Conservation (phyloP, 2,329 filamentous ascomycete species). For the Pseudopithomyces maydicus region DNA sequence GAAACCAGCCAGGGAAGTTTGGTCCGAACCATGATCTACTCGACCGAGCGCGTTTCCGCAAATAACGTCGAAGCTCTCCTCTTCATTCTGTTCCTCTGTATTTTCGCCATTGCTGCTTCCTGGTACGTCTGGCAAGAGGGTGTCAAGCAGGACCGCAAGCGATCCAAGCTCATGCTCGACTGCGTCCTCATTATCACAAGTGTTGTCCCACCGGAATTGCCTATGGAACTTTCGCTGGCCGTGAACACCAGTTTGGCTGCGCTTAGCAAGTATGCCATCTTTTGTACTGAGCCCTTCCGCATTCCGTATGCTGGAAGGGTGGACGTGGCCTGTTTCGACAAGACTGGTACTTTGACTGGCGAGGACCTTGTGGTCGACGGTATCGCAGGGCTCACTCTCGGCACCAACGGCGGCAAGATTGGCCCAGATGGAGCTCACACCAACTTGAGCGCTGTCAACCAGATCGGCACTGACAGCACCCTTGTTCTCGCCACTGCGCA, state of each 20-base stretch:
- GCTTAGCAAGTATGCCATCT: constrained; percentile 93
- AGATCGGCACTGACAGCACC: constrained; percentile 80
- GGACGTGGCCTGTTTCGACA: constrained; percentile 97
- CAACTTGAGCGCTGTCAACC: constrained; percentile 71
- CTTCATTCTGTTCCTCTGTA: constrained; percentile 94
- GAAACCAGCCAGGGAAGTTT: constrained; percentile 98
- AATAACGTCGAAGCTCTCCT: constrained; percentile 96
- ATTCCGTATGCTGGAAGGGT: constrained; percentile 96
- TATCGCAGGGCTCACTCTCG: constrained; percentile 84
- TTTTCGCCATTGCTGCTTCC: constrained; percentile 95
- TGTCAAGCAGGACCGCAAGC: constrained; percentile 90
- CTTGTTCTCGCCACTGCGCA: constrained; percentile 94
- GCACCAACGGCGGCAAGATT: constrained; percentile 67
- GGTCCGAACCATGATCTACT: constrained; percentile 99
- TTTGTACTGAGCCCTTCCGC: constrained; percentile 97
- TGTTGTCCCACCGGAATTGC: constrained; percentile 96
- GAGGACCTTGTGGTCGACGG: constrained; percentile 97
- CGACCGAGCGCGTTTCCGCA: constrained; percentile 96
- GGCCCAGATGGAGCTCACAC: constrained; percentile 84
- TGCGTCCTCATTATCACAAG: constrained; percentile 97
- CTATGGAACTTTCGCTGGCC: constrained; percentile 96
- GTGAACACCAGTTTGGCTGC: constrained; percentile 97
- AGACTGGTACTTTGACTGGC: constrained; percentile 94
- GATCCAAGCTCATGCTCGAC: constrained; percentile 95
- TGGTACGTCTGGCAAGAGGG: constrained; percentile 99